Base-by-base conservation (phyloP, 1,284 basidiomycete species). In the Phlebopus sp. region DNA sequence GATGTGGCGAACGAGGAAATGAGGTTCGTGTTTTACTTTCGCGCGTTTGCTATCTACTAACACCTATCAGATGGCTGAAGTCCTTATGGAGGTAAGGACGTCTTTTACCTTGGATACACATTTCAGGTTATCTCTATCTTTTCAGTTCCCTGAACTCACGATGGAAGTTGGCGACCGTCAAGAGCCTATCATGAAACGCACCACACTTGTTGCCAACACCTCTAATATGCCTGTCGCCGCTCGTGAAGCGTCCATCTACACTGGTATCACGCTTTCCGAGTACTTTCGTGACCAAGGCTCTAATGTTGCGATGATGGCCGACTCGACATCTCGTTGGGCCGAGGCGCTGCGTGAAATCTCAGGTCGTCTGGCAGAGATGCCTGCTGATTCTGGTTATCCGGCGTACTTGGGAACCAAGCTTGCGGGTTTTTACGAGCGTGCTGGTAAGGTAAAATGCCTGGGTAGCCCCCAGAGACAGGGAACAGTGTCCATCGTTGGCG, bases 141-240 rank as follows among this genome's bases (percentile, higher is more conserved):
- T 46, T 56, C 70, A 97, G 84, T 98, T 99, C 86, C 97, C 97
- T 46, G 79, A 94, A 69, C 77, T 99, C 39, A 93, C 90, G 2
- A 90, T 98, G 81, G 92, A 92, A 52, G 74, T 92, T 50, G 87
- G 83, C 34, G 86, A 92, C 59, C 90, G 93, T 50, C 88, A 97
- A 81, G 96, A 98, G 69, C 97, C 97, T 34, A 99, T 99, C 78
- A 99, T 99, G 97, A 99, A 99, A 73, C 95, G 97, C 55, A 99
- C 97, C 1, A 95, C 96, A 3, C 84, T 99, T 30, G 96, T 99
- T 52, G 97, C 97, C 59, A 99, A 99, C 71, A 99, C 97, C 2
- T 98, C 96, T 50, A 99, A 99, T 76, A 99, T 99, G 97, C 97
- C 97, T 59, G 97, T 99, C 62, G 97, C 97, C 31, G 97, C 97